A percentile compares a stretch with the other conserved stretches of the same genome.
These are phyloP conservation scores for Elongisporangium undulatum DNA, from an alignment of 352 stramenopile genomes.

Conservation along the genomic window DNA sequence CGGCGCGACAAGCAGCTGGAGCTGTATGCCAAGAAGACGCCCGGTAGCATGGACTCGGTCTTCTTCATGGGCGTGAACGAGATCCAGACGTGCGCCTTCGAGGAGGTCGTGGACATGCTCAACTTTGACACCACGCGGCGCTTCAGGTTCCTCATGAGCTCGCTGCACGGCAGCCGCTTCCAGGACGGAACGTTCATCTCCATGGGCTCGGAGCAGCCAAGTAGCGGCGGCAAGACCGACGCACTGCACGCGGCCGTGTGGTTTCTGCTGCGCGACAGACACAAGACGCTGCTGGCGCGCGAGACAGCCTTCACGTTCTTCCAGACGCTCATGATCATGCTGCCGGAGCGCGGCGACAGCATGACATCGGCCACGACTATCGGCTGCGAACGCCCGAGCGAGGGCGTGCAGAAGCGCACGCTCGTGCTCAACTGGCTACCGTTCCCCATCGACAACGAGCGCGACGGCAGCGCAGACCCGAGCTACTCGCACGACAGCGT, in stretches of 20 bases:
- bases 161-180: slow-evolving; percentile 50
- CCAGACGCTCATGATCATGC: slow-evolving; percentile 56
- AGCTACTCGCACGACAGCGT: slow-evolving; percentile 24
- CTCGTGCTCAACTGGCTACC: slow-evolving; percentile 57
- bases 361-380: slow-evolving; percentile 18
- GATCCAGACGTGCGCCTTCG: slow-evolving; percentile 37
- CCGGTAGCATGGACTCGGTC: slow-evolving; percentile 21
- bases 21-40: slow-evolving; percentile 45
- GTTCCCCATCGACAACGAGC: slow-evolving; percentile 21
- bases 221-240: slow-evolving; percentile 27
- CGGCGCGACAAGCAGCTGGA: slow-evolving; percentile 45
- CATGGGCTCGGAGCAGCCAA: slow-evolving; percentile 26
- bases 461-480: slow-evolving; percentile 1
- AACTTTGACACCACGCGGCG: slow-evolving; percentile 47
- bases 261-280: slow-evolving; percentile 49
- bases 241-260: slow-evolving; percentile 59
- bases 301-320: slow-evolving; percentile 62
- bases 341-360: slow-evolving; percentile 25
- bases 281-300: slow-evolving; percentile 40
- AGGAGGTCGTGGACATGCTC: slow-evolving; percentile 52
- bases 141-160: slow-evolving; percentile 62
- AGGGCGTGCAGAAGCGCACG: slow-evolving; percentile 51
- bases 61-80: slow-evolving; percentile 65
- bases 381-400: slow-evolving; percentile 23
- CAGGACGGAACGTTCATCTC: slow-evolving; percentile 47